Evolutionary conservation across 306 rosid genomes (phyloP).

Genomic region (Cucurbita argyrosperma): DNA sequence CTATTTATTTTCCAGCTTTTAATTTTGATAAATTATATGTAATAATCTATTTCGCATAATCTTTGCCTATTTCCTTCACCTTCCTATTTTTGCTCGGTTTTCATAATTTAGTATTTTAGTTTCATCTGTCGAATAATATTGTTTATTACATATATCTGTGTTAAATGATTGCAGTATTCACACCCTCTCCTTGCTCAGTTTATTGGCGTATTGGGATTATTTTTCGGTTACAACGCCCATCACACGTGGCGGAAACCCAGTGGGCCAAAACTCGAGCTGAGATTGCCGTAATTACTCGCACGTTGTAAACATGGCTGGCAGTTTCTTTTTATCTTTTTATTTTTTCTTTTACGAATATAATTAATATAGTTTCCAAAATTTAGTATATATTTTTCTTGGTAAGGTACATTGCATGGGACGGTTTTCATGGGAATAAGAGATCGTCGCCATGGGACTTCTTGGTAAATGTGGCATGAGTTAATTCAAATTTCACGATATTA

Average conservation of each 20-base stretch:
- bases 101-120: no score
- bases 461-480: not conserved
- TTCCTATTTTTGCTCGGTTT: no score
- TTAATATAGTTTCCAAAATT: not conserved
- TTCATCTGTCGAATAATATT: no score
- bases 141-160: no score
- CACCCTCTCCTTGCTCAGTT: conserved; percentile 16
- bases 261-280: conserved; percentile 33
- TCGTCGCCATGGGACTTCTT: not conserved
- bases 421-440: not conserved
- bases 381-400: not conserved
- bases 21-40: not conserved
- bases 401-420: not conserved
- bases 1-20: not conserved
- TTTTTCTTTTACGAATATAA: not conserved
- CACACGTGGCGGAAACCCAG: conserved; percentile 21
- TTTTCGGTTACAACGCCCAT: conserved; percentile 30
- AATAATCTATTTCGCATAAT: not conserved
- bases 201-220: conserved; percentile 51
- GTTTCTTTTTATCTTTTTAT: no score
- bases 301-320: not conserved
- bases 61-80: not conserved
- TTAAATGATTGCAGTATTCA: not conserved
- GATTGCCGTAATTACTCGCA: conserved; percentile 2
- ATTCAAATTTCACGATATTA: no score